These are phyloP conservation scores for Zygosaccharomyces sapae DNA, from an alignment of 1,139 yeast species.

Conservation along the genomic window DNA sequence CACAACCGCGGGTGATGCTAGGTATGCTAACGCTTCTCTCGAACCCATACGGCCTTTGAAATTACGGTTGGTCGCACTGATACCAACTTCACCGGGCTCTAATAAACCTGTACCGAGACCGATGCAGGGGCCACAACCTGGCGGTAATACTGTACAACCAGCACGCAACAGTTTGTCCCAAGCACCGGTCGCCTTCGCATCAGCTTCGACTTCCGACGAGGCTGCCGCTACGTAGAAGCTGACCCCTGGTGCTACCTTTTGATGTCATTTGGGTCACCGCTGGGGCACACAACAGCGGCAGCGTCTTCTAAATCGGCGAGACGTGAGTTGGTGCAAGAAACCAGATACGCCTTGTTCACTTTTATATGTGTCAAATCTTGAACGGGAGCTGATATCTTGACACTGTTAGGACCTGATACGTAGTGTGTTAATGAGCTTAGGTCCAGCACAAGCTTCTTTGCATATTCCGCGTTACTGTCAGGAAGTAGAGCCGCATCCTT, in stretches of 20 bases:
- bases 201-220: slow-evolving; percentile 84
- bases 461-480: slow-evolving; percentile 77
- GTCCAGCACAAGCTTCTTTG: slow-evolving; percentile 80
- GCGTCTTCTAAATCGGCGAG: slow-evolving; percentile 92
- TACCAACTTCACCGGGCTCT: slow-evolving; percentile 95
- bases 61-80: slow-evolving; percentile 96
- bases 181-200: slow-evolving; percentile 85
- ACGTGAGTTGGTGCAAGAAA: slow-evolving; percentile 96
- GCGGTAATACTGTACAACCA: slow-evolving; percentile 92
- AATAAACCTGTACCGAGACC: slow-evolving; percentile 93
- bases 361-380: slow-evolving; percentile 68
- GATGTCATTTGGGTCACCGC: slow-evolving; percentile 38
- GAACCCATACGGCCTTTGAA: slow-evolving; percentile 99
- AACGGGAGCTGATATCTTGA: slow-evolving; percentile 78
- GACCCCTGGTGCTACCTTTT: slow-evolving; percentile 82
- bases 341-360: slow-evolving; percentile 90
- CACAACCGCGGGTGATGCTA: slow-evolving; percentile 96
- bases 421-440: slow-evolving; percentile 83
- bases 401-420: slow-evolving; percentile 95
- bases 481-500: slow-evolving; percentile 39
- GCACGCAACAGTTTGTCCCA: slow-evolving; percentile 88
- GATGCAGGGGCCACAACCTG: slow-evolving; percentile 99
- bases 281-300: slow-evolving; percentile 56
- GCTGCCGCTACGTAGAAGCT: slow-evolving; percentile 98
- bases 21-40: slow-evolving; percentile 88